Conservation (phyloP, 2,329 filamentous ascomycete species). For the Lasiodiplodia gonubiensis region DNA sequence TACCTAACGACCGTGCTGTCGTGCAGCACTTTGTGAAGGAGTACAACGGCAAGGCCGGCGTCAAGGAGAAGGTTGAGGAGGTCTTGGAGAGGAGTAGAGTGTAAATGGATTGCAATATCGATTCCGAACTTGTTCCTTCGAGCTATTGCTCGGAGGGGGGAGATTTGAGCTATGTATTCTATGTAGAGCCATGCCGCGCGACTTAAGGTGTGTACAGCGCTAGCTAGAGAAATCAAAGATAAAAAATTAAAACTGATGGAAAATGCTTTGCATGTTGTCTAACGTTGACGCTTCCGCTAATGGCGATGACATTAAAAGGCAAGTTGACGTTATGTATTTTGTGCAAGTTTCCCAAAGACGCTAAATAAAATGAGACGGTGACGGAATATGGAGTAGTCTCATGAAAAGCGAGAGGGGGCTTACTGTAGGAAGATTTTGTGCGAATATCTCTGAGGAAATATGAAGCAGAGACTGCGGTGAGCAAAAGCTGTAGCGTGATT, state of each 20-base stretch:
- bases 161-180: neutral
- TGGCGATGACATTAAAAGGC: no score
- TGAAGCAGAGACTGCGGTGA: no score
- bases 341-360: no score
- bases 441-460: no score
- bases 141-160: neutral
- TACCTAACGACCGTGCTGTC: conserved; percentile 43
- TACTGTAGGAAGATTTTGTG: no score
- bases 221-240: neutral
- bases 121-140: neutral
- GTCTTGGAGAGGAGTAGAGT: conserved; percentile 55
- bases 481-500: no score
- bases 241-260: neutral
- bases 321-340: no score
- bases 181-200: neutral
- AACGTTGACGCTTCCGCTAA: no score
- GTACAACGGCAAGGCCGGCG: conserved; percentile 53
- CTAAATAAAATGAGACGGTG: no score
- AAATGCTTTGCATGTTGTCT: neutral
- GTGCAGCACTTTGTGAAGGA: conserved; percentile 47
- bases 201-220: neutral
- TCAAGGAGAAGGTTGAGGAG: conserved; percentile 65
- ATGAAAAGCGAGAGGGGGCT: no score
- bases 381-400: no score
- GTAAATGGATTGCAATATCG: neutral